phyloP scores from a whole-genome alignment of 78 protist genomes.

The Bodo saltans region DNA sequence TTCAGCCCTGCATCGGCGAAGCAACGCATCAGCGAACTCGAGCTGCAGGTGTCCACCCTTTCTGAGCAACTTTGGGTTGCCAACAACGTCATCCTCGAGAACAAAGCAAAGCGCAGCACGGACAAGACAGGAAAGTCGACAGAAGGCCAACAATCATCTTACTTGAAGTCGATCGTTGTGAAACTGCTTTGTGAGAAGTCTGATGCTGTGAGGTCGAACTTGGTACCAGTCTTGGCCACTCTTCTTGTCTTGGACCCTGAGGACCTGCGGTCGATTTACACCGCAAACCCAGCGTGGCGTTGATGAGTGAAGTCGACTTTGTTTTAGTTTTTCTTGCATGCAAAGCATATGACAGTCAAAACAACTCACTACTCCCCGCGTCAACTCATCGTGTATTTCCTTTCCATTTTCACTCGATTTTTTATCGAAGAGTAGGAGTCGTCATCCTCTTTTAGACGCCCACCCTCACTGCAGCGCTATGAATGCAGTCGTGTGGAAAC shows the following conservation, averaged over 20 bases:
- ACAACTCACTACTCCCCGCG: too few relatives aligned
- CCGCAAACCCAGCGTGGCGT: background rate
- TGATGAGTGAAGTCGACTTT: too few relatives aligned
- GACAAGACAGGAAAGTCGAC: background rate
- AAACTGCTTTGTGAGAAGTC: background rate
- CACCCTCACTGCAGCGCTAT: too few relatives aligned
- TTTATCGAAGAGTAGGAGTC: too few relatives aligned
- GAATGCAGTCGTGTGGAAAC: too few relatives aligned
- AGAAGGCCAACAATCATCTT: background rate
- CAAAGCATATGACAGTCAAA: too few relatives aligned
- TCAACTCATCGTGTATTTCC: too few relatives aligned
- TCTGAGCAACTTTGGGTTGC: background rate
- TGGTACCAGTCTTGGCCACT: constrained; percentile 3
- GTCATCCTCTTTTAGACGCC: too few relatives aligned
- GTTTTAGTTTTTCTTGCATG: too few relatives aligned
- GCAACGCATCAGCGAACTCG: background rate
- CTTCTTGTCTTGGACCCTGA: background rate
- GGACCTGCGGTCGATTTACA: background rate
- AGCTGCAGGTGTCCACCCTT: background rate
- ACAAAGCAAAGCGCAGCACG: background rate
- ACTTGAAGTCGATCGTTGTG: background rate
- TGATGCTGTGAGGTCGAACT: background rate
- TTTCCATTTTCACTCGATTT: too few relatives aligned
- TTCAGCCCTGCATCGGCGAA: background rate
- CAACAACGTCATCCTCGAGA: background rate